phyloP scores from a whole-genome alignment of 495 filamentous ascomycete species.

The Coniosporium apollinis region DNA sequence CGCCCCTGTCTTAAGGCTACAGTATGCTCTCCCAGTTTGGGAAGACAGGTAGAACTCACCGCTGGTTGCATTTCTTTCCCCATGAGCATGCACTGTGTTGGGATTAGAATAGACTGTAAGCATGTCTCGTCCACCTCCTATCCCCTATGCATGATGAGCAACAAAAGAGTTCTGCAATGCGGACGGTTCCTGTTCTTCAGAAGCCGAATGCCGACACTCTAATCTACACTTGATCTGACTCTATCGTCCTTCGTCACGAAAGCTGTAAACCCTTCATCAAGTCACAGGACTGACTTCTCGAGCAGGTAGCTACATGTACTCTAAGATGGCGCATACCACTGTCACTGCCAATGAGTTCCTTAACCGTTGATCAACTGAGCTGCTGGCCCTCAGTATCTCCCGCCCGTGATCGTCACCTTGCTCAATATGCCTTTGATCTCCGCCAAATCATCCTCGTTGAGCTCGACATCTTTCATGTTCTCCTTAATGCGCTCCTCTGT shows the following conservation, averaged over 20 bases:
- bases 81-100: too few species aligned
- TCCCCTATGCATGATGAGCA: slow-evolving; percentile 16
- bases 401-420: slow-evolving; percentile 15
- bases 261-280: too few species aligned
- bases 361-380: slow-evolving; percentile 4
- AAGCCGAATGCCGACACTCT: slow-evolving; percentile 18
- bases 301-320: too few species aligned
- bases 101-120: too few species aligned
- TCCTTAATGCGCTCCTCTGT: slow-evolving; percentile 22
- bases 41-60: too few species aligned
- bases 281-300: too few species aligned
- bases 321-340: too few species aligned
- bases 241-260: neutral
- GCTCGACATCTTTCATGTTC: slow-evolving; percentile 20
- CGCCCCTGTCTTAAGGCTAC: too few species aligned
- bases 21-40: too few species aligned
- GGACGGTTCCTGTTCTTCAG: slow-evolving; percentile 11
- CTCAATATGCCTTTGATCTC: slow-evolving; percentile 22
- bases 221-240: slow-evolving; percentile 30
- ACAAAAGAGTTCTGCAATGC: slow-evolving; percentile 28
- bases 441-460: slow-evolving; percentile 22
- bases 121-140: neutral
- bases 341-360: too few species aligned
- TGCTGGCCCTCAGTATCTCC: slow-evolving; percentile 14
- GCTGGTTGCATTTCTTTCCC: too few species aligned